phyloP scores from a whole-genome alignment of 208 protist genomes.

The Leishmania martiniquensis region DNA sequence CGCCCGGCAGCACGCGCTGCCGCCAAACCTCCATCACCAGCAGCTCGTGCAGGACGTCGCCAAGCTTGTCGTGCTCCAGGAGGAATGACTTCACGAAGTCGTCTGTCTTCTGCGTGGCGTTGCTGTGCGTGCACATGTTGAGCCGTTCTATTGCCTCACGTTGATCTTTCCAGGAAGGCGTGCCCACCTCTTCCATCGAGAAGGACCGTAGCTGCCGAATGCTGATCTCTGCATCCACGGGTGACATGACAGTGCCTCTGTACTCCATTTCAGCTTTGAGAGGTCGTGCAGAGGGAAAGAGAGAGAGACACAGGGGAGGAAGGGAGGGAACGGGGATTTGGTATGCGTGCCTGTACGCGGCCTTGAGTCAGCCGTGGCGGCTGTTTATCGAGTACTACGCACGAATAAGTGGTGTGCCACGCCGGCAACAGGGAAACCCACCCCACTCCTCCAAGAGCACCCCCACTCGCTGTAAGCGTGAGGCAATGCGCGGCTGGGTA shows the following conservation, averaged over 20 bases:
- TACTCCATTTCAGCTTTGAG: slow-evolving; percentile 62
- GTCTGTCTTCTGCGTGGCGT: slow-evolving; percentile 81
- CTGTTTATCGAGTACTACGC: neutral
- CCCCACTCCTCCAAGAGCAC: neutral
- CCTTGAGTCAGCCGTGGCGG: neutral
- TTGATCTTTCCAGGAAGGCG: slow-evolving; percentile 80
- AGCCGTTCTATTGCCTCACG: slow-evolving; percentile 78
- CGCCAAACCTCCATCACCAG: slow-evolving; percentile 89
- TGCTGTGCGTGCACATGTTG: slow-evolving; percentile 93
- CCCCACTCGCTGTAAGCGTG: neutral
- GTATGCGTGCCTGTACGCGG: neutral
- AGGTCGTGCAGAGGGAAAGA: neutral
- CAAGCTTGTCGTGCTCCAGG: slow-evolving; percentile 78
- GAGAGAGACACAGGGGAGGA: no score
- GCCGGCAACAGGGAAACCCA: neutral
- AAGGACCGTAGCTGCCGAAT: slow-evolving; percentile 74
- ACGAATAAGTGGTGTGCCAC: neutral
- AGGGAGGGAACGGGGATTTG: neutral
- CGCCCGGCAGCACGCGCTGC: slow-evolving; percentile 66
- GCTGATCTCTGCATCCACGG: slow-evolving; percentile 70
- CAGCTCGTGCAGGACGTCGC: slow-evolving; percentile 81
- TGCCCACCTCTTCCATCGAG: slow-evolving; percentile 64
- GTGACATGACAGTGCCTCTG: slow-evolving; percentile 47
- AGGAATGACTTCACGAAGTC: slow-evolving; percentile 88
- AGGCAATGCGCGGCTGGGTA: neutral